Evolutionary conservation across 2,329 filamentous ascomycete species (phyloP), one percentile per base, ranked within the genome.

Genomic region (Cercospora beticola): DNA sequence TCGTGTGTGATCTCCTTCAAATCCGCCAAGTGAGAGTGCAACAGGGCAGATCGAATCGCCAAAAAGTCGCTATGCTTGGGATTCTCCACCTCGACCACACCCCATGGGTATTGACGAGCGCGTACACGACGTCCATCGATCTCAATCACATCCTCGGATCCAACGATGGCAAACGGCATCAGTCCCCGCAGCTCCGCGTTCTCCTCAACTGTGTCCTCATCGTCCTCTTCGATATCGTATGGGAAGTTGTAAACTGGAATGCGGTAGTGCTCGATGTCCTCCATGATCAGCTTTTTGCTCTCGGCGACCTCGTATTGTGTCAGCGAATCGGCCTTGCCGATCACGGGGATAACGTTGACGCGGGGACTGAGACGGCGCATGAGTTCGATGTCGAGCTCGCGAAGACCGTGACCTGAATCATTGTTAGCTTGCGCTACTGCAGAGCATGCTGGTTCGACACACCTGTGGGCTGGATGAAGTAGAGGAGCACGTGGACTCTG

Each of bases 181-280:
- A 99, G 87, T 60, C 95, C 94, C 81, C 95, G 89, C 69, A 99
- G 89, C 85, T 99, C 95, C 67, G 95, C 95, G 77, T 99, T 99
- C 85, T 99, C 95, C 84, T 99, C 95, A 21, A 99, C 94, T 0
- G 95, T 99, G 79, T 99, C 95, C 84, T 99, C 95, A 75, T 99
- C 95, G 77, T 99, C 95, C 86, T 99, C 95, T 83, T 99, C 95
- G 70, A 99, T 97, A 77, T 99, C 95, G 85, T 99, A 99, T 61
- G 95, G 95, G 87, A 99, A 99, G 88, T 99, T 99, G 88, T 99
- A 99, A 74, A 99, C 94, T 58, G 95, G 95, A 76, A 99, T 99
- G 80, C 95, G 92, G 86, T 99, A 99, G 84, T 99, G 95, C 84
- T 99, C 95, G 76, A 99, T 99, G 81, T 99, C 95, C 86, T 99